Evolutionary conservation across 2,329 filamentous ascomycete species (phyloP), one percentile per base, ranked within the genome.

Genomic region (Neoscytalidium dimidiatum): DNA sequence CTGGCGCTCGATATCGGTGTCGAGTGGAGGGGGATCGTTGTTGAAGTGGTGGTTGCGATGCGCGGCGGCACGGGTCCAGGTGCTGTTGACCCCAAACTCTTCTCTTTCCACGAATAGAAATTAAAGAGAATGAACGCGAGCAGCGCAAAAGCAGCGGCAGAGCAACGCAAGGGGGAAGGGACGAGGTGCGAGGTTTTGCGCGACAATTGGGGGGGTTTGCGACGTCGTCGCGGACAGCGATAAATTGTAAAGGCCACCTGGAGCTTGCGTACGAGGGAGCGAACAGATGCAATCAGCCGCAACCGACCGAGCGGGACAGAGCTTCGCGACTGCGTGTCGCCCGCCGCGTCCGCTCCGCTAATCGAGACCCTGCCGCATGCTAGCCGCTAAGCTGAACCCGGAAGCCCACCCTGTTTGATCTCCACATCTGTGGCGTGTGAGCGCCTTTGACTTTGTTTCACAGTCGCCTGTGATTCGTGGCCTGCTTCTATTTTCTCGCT

Each of bases 241-340:
- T 58, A 58, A 58, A 58, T 44, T 60, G 31, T 60, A 46, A 33
- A 60, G 56, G 56, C 56, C 56, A 60, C 56, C 56, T 60, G 56
- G 56, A 60, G 56, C 56, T 60, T 60, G 56, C 56, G 56, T 46
- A 60, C 23, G 35, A 41, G 33, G 49, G 8, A 19, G 17, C 21
- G 44, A 28, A 49, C 46, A 28, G 53, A 35, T 58, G 53, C 56
- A 46, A 60, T 46, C 38, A 60, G 56, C 53, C 56, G 41, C 41
- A 46, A 58, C 35, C 53, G 53, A 58, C 53, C 35, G 31, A 41
- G 31, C 44, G 19, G 44, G 19, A 23, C 8, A 23, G 8, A 5
- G 9, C n/a, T 17, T 17, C 23, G 33, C 23, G 35, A 58, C 53
- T 19, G 53, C 35, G 53, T 43, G 35, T 58, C 53, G 29, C 21